Evolutionary conservation across 768 basidiomycete species (phyloP), one percentile per base, ranked within the genome.

Genomic region (Atractiella rhizophila): DNA sequence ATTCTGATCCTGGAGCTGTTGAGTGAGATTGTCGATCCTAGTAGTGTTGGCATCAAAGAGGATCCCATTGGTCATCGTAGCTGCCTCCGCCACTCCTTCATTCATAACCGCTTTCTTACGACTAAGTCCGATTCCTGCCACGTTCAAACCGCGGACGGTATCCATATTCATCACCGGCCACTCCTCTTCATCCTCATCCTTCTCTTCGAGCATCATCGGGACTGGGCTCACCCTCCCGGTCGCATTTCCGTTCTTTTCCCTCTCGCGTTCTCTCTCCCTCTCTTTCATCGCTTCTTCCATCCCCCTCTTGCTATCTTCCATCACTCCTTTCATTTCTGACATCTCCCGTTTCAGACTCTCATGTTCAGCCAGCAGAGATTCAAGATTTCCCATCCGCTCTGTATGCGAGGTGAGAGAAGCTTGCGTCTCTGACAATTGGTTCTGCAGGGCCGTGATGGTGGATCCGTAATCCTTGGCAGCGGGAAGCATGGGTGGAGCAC

Each of bases 361-460:
- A 49, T 94, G 82, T 59, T 91, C 83, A 1, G 67, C 49, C 28
- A 88, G 63, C 46, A 79, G 68, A 24, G 65, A 68, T 53, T 94
- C 88, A 28, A 98, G 63, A n/a, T 58, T 53, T 29, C 73, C 70
- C 38, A 86, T 74, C 48, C 73, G 81, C 47, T 83, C 78, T 28
- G 80, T 67, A 51, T 91, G 82, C 13, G 59, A 63, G 2, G 73
- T 66, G 11, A 96, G 66, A 0, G 73, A 73, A 1, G 65, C 57
- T 53, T 88, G 85, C 0, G 86, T 91, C 31, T 83, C 79, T 33
- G 67, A 68, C 12, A 96, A 67, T 56, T 91, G 80, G 9, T 66
- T 56, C 50, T 88, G 85, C 5, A 98, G 68, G 12, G 77, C 72
- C 20, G 64, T 62, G 26, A 74, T 62, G 1, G n/a, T n/a, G n/a